These are phyloP conservation scores for Pythium aphanidermatum DNA, from an alignment of 352 stramenopile genomes.

Conservation along the genomic window DNA sequence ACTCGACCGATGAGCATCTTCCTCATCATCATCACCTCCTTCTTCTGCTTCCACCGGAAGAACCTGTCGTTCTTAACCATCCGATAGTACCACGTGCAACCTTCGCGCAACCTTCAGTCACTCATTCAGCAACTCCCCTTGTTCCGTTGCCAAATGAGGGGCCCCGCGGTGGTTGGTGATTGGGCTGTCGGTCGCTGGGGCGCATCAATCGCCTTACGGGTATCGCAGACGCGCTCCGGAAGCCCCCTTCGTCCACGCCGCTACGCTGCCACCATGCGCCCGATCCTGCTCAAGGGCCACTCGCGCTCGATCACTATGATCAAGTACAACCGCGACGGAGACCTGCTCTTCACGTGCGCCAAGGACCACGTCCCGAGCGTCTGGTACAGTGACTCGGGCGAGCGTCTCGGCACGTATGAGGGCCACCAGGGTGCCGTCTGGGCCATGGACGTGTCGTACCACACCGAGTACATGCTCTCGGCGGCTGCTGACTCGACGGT, in stretches of 20 bases:
- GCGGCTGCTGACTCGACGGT: conserved; percentile 92
- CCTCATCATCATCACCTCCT: too few relatives aligned
- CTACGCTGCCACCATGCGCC: conserved; percentile 79
- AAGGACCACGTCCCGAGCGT: conserved; percentile 96
- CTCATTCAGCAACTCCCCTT: conserved; percentile 6
- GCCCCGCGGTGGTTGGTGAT: conserved; percentile 19
- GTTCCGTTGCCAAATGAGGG: conserved; percentile 6
- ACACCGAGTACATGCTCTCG: conserved; percentile 94
- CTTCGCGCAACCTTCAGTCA: conserved; percentile 3
- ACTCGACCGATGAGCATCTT: too few relatives aligned
- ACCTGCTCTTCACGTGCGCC: conserved; percentile 96
- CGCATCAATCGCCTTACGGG: conserved; percentile 13
- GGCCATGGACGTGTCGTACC: conserved; percentile 93
- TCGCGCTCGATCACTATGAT: conserved; percentile 98
- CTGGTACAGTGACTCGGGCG: conserved; percentile 96
- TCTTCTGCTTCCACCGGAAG: too few relatives aligned
- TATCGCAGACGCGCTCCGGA: neutral
- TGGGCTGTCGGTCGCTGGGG: neutral
- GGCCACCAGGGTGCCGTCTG: conserved; percentile 96
- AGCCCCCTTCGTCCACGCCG: too few relatives aligned
- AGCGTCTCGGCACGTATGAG: conserved; percentile 95
- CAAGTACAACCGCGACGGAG: conserved; percentile 98
- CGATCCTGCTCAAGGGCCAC: conserved; percentile 99
- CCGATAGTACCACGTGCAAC: too few relatives aligned
- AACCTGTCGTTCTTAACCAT: too few relatives aligned